Conservation (phyloP, 176 grass and related monocot genomes). For the Poa annua region DNA sequence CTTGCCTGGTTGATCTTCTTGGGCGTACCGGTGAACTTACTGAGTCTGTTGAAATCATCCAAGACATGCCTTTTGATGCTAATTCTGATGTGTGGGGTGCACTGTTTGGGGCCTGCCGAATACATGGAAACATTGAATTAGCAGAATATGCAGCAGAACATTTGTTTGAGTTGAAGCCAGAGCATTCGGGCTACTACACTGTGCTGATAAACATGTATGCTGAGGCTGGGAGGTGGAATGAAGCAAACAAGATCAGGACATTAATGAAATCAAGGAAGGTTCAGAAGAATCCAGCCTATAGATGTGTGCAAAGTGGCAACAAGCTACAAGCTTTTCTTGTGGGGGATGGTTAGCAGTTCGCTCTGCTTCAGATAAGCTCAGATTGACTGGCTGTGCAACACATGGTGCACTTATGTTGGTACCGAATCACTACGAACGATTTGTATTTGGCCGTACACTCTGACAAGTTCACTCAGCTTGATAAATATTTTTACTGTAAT, state of each 20-base stretch:
- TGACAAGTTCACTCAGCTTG: neutral
- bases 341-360: constrained; percentile 38
- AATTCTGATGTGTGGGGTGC: constrained; percentile 93
- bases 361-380: constrained; percentile 20
- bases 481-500: neutral
- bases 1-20: constrained; percentile 93
- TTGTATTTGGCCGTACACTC: neutral
- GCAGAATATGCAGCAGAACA: constrained; percentile 69
- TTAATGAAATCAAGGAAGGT: constrained; percentile 87
- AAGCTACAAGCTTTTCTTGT: constrained; percentile 57
- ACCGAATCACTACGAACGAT: neutral
- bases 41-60: constrained; percentile 67
- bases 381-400: constrained; percentile 14
- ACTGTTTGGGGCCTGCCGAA: constrained; percentile 77
- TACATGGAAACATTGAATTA: constrained; percentile 80
- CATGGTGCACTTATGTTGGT: constrained; percentile 12
- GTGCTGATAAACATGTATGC: constrained; percentile 86
- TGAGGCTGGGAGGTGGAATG: constrained; percentile 76
- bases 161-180: constrained; percentile 82
- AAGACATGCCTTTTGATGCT: constrained; percentile 74
- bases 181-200: constrained; percentile 80
- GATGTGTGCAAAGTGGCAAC: constrained; percentile 75
- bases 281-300: constrained; percentile 80
- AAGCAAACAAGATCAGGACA: constrained; percentile 65
- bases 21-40: constrained; percentile 70